Evolutionary conservation across 306 rosid species (phyloP).

Genomic region (Cicer pinnatifidum): DNA sequence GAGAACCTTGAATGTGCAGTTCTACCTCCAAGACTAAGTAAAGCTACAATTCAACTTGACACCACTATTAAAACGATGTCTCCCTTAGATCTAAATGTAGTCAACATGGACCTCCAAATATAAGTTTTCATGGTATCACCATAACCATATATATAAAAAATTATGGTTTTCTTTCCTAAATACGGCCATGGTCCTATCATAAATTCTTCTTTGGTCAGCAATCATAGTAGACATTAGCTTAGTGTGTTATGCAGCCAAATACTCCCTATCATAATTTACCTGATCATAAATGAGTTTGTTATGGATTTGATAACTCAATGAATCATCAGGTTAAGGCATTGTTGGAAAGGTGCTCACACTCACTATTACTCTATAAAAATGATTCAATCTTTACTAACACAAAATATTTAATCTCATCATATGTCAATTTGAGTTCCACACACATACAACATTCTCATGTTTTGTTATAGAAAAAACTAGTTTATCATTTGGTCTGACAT

Average conservation of each 20-base stretch:
- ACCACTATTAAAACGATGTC: neutral
- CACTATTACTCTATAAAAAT: too few relatives aligned
- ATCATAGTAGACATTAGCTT: neutral
- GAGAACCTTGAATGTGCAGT: neutral
- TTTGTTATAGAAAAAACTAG: fast-evolving
- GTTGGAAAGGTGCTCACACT: too few relatives aligned
- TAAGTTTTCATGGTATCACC: neutral
- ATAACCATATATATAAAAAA: neutral
- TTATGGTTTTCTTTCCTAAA: fast-evolving
- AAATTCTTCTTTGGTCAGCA: neutral
- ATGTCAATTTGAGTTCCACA: too few relatives aligned
- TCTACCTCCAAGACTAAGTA: neutral
- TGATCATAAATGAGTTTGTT: too few relatives aligned
- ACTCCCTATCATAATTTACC: too few relatives aligned
- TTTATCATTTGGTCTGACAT: neutral
- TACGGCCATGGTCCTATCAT: too few relatives aligned
- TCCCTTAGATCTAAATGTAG: fast-evolving
- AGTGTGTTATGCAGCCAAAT: neutral
- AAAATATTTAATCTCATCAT: too few relatives aligned
- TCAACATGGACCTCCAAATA: neutral
- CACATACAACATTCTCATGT: neutral
- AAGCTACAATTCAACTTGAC: neutral
- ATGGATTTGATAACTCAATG: fast-evolving
- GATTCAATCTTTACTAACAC: neutral
- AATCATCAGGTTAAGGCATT: neutral